phyloP scores from a whole-genome alignment of 306 rosid genomes.

The Malus fusca region DNA sequence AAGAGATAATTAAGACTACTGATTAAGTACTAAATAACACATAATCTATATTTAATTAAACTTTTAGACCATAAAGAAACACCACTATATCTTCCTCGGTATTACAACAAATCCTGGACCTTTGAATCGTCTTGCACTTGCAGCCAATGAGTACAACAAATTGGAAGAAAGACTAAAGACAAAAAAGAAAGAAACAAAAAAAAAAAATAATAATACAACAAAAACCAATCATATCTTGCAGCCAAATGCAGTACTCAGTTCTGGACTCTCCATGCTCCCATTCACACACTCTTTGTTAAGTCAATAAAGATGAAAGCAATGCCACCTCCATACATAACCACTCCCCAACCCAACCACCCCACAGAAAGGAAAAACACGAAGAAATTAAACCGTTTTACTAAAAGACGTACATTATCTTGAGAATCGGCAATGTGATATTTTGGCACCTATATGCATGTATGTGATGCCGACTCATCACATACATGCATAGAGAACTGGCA shows the following conservation, averaged over 20 bases:
- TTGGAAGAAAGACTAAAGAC: slow-evolving; percentile 6
- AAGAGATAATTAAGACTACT: neutral
- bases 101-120: slow-evolving; percentile 54
- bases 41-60: neutral
- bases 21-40: neutral
- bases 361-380: neutral
- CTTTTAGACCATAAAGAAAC: slow-evolving; percentile 1
- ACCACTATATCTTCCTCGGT: slow-evolving; percentile 58
- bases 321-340: slow-evolving; percentile 12
- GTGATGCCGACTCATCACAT: neutral
- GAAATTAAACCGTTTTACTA: neutral
- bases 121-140: slow-evolving; percentile 28
- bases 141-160: slow-evolving; percentile 31
- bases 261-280: slow-evolving; percentile 45
- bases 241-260: slow-evolving; percentile 30
- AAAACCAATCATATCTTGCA: neutral
- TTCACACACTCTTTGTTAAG: slow-evolving; percentile 49
- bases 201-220: neutral
- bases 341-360: neutral
- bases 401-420: neutral
- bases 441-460: neutral
- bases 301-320: slow-evolving; percentile 20
- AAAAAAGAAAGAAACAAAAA: neutral
- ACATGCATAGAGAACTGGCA: neutral
- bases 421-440: no score